phyloP scores from a whole-genome alignment of 306 rosid species.

The Geum urbanum region DNA sequence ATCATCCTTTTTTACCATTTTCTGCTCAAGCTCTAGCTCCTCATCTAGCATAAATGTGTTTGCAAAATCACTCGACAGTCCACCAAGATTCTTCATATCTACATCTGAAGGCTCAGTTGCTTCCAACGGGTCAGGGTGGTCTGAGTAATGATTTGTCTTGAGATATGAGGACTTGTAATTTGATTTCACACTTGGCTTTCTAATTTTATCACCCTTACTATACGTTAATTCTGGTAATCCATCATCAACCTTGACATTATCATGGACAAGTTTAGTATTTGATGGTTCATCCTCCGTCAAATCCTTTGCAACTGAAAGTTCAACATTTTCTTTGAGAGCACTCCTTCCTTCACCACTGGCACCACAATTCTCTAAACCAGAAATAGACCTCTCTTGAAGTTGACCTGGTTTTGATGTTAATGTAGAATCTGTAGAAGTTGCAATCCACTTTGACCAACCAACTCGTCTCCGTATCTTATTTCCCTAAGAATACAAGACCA shows the following conservation, averaged over 20 bases:
- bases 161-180: conserved; percentile 23
- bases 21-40: conserved; percentile 86
- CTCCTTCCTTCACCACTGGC: conserved; percentile 31
- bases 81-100: conserved; percentile 41
- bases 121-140: conserved; percentile 23
- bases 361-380: conserved; percentile 31
- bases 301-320: conserved; percentile 25
- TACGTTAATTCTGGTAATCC: conserved; percentile 23
- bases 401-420: conserved; percentile 37
- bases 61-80: conserved; percentile 64
- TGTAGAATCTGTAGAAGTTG: conserved; percentile 40
- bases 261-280: conserved; percentile 21
- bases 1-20: conserved; percentile 43
- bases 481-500: conserved; percentile 44
- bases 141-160: conserved; percentile 20
- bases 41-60: conserved; percentile 94
- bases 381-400: conserved; percentile 27
- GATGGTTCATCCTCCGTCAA: conserved; percentile 22
- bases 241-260: conserved; percentile 28
- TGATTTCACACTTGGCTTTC: conserved; percentile 23
- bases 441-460: conserved; percentile 79
- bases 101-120: conserved; percentile 33
- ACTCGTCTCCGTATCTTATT: conserved; percentile 65
- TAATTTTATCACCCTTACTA: conserved; percentile 16
- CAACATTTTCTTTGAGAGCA: conserved; percentile 33